These are phyloP conservation scores for Fomitiporia mediterranea DNA, from an alignment of 1,284 basidiomycete genomes.

Conservation along the genomic window DNA sequence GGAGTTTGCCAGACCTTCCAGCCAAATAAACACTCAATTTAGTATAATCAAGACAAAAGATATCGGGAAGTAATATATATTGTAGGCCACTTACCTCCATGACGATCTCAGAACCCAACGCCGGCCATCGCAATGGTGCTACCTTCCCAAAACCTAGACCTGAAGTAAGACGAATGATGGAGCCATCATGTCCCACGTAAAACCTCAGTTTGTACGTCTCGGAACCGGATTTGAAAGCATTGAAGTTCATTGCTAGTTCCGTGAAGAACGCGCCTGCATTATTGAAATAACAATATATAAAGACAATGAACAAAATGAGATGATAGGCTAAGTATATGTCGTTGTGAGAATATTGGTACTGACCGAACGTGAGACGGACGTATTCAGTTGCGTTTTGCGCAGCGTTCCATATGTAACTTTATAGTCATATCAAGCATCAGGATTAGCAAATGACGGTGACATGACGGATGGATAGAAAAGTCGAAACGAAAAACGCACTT, in stretches of 20 bases:
- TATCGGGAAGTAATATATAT: no score
- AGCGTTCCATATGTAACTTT: slow-evolving; percentile 49
- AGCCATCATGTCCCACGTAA: slow-evolving; percentile 48
- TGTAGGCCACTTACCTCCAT: slow-evolving; percentile 39
- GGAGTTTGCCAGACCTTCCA: slow-evolving; percentile 40
- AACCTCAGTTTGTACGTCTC: slow-evolving; percentile 38
- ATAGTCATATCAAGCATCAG: not conserved
- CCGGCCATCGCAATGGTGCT: slow-evolving; percentile 42
- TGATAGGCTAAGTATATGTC: no score
- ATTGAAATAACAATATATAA: not conserved
- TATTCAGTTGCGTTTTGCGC: slow-evolving; percentile 41
- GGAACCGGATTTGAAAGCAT: slow-evolving; percentile 32
- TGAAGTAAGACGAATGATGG: slow-evolving; percentile 46
- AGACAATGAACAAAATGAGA: not conserved
- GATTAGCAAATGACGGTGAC: no score
- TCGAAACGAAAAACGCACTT: slow-evolving; percentile 31
- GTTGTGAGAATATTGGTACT: no score
- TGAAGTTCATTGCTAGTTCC: slow-evolving; percentile 33
- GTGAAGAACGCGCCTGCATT: slow-evolving; percentile 35
- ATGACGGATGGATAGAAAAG: not conserved
- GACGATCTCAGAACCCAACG: slow-evolving; percentile 46
- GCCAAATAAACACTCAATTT: not conserved
- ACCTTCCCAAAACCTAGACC: slow-evolving; percentile 40
- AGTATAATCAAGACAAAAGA: not conserved
- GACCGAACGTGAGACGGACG: slow-evolving; percentile 45